Evolutionary conservation across 1,284 basidiomycete genomes (phyloP).

Genomic region (Trametes pubescens): DNA sequence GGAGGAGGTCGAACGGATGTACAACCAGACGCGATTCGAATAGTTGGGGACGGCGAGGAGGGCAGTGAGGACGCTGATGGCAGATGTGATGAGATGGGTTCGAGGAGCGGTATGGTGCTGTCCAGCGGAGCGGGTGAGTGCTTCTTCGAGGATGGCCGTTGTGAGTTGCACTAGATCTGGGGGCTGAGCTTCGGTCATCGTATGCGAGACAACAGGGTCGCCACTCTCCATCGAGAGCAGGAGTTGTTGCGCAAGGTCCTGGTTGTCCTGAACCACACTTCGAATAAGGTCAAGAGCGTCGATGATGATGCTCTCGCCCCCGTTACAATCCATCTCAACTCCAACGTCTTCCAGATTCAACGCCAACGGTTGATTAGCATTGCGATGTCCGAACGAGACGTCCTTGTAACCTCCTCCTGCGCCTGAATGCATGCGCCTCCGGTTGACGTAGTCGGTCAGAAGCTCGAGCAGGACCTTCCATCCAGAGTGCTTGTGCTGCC

Average conservation of each 20-base stretch:
- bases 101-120: constrained; percentile 54
- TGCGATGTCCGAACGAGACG: constrained; percentile 56
- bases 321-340: constrained; percentile 63
- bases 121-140: constrained; percentile 63
- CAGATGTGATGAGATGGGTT: constrained; percentile 77
- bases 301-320: constrained; percentile 69
- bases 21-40: constrained; percentile 86
- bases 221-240: constrained; percentile 72
- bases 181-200: constrained; percentile 56
- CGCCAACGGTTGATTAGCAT: constrained; percentile 48
- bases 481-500: constrained; percentile 82
- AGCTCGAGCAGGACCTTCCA: constrained; percentile 86
- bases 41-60: constrained; percentile 78
- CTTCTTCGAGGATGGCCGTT: constrained; percentile 85
- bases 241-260: constrained; percentile 67
- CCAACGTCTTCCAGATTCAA: constrained; percentile 74
- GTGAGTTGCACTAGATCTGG: constrained; percentile 82
- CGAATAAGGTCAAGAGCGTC: constrained; percentile 83
- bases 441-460: constrained; percentile 75
- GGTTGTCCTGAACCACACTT: constrained; percentile 76
- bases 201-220: constrained; percentile 59
- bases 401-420: constrained; percentile 56
- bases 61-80: constrained; percentile 81
- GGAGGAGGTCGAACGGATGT: constrained; percentile 78
- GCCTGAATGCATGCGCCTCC: constrained; percentile 49